Evolutionary conservation across 495 filamentous ascomycete genomes (phyloP), one percentile per base, ranked within the genome.

Genomic region (Hyaloscypha finlandica): DNA sequence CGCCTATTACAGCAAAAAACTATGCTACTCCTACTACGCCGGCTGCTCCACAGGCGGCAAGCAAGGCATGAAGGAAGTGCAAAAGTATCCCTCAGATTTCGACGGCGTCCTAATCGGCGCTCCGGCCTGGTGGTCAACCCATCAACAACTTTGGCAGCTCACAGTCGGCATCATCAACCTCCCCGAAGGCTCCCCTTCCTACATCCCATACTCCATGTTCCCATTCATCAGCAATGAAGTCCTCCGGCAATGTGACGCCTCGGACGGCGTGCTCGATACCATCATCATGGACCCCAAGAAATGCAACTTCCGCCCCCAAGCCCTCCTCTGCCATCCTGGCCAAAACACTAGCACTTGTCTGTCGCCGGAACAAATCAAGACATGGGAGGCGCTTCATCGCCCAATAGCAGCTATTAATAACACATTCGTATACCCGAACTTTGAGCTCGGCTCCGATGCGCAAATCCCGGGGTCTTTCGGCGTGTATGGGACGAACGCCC

Each of bases 101-200:
- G 89, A 93, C 73, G 90, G 90, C 25, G 84, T 88, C 1, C 75
- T 92, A 11, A 82, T 84, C 11, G 88, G 87, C 4, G 81, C 86
- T 5, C 84, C 81, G 48, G 81, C 78, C 8, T 83, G 75, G 84
- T 79, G 84, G 77, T 84, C 81, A 0, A 75, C 70, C 9, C 81
- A 83, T 64, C 70, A 84, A 1, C 83, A 85, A 63, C 77, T 77
- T 1, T 85, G 80, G 82, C 77, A 74, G 37, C 73, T 76, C 16
- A 71, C 75, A 59, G 70, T 80, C 12, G 79, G 76, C 2, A 69
- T 68, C 12, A 76, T 71, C 64, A 80, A 82, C 63, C 73, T 81
- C 64, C 77, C 79, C 0, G 73, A 74, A 8, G 73, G 74, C 8
- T 79, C 81, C 6, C 72, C 79, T 0, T 82, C 80, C 12, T 86